Evolutionary conservation across 2,329 filamentous ascomycete genomes (phyloP).

Genomic region (Bipolaris cookei): DNA sequence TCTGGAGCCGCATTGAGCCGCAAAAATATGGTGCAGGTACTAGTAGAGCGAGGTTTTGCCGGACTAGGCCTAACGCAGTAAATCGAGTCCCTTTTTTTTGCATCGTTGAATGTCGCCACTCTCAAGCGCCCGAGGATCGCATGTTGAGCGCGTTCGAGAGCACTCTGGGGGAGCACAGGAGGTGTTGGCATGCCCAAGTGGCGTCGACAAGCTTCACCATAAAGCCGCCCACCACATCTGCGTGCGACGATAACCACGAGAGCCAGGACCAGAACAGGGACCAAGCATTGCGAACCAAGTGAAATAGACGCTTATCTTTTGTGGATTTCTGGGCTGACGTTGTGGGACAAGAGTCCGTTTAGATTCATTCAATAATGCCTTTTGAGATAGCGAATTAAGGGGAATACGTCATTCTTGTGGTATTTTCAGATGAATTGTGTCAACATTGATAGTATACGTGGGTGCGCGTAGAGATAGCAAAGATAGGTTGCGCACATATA

Average conservation of each 20-base stretch:
- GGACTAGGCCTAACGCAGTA: slow-evolving; percentile 3
- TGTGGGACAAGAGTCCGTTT: slow-evolving; percentile 12
- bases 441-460: slow-evolving; percentile 2
- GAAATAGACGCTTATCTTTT: slow-evolving; percentile 17
- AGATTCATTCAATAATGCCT: slow-evolving; percentile 8
- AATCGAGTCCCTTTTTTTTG: slow-evolving; percentile 1
- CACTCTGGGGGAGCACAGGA: slow-evolving; percentile 1
- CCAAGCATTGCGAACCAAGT: slow-evolving; percentile 9
- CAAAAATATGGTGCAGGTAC: slow-evolving; percentile 8
- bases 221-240: slow-evolving; percentile 1
- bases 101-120: slow-evolving; percentile 7
- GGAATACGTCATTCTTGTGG: slow-evolving; percentile 4
- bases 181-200: not conserved
- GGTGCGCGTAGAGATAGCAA: slow-evolving; percentile 3
- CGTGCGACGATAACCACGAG: slow-evolving; percentile 1
- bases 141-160: slow-evolving; percentile 10
- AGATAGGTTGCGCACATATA: slow-evolving; percentile 2
- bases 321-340: slow-evolving; percentile 8
- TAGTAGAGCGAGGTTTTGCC: slow-evolving; percentile 6
- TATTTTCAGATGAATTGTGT: slow-evolving; percentile 2
- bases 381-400: slow-evolving; percentile 4
- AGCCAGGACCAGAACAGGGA: slow-evolving; percentile 3
- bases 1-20: slow-evolving; percentile 13
- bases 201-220: slow-evolving; percentile 7
- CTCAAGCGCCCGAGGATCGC: slow-evolving; percentile 1